Conservation (phyloP, 2,329 filamentous ascomycete genomes). For the Pseudocercospora pini-densiflorae region DNA sequence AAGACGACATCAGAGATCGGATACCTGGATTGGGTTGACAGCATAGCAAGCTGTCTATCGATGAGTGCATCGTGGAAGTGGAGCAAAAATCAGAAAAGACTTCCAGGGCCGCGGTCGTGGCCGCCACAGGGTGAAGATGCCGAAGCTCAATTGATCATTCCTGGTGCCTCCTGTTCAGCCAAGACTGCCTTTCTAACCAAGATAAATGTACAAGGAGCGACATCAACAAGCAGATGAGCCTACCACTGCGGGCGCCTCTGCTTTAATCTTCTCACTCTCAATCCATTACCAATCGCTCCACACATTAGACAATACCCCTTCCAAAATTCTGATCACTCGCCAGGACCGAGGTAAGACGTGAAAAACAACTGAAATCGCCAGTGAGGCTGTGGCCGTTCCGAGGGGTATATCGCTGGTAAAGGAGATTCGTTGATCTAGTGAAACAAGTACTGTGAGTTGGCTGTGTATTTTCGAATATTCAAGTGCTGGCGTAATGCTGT, state of each 20-base stretch:
- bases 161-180: background rate
- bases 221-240: background rate
- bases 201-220: background rate
- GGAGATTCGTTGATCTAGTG: conserved; percentile 5
- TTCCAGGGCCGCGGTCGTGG: no score
- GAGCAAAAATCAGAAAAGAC: no score
- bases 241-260: background rate
- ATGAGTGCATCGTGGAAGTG: no score
- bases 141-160: background rate
- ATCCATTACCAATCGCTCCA: background rate
- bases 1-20: no score
- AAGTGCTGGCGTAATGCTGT: background rate
- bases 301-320: conserved; percentile 1
- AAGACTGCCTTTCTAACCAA: conserved; percentile 3
- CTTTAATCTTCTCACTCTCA: background rate
- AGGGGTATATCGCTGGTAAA: conserved; percentile 10
- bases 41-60: no score
- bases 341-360: background rate
- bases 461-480: background rate
- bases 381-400: conserved; percentile 7
- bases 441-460: conserved; percentile 5
- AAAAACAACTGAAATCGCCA: conserved; percentile 1
- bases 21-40: no score
- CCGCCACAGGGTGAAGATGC: background rate
- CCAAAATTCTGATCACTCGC: background rate